phyloP scores from a whole-genome alignment of 1,284 basidiomycete species.

The Mycena citricolor region DNA sequence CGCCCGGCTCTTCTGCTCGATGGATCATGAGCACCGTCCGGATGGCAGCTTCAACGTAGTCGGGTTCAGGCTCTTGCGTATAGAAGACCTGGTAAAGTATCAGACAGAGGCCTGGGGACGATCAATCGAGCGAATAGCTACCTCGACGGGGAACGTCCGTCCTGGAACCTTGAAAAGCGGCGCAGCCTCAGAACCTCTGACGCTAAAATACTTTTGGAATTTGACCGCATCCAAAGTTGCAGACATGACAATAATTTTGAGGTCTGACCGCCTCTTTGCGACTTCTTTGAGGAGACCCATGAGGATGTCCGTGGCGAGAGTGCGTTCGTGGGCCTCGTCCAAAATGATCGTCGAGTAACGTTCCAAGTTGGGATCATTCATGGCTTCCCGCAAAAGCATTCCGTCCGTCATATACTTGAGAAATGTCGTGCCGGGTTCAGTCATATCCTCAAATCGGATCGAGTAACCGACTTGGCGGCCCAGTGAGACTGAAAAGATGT shows the following conservation, averaged over 20 bases:
- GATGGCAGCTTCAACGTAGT: constrained; percentile 89
- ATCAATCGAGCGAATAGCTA: background rate
- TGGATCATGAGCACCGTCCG: constrained; percentile 93
- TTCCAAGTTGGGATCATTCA: constrained; percentile 75
- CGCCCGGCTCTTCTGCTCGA: constrained; percentile 75
- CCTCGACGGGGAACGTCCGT: constrained; percentile 86
- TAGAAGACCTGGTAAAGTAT: constrained; percentile 53
- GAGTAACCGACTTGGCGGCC: constrained; percentile 90
- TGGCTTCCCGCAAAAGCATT: constrained; percentile 90
- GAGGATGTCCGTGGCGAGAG: constrained; percentile 92
- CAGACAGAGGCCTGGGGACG: background rate
- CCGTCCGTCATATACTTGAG: constrained; percentile 98
- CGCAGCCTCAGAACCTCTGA: constrained; percentile 22
- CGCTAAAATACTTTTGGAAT: constrained; percentile 85
- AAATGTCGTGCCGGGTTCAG: constrained; percentile 60
- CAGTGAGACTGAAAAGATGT: constrained; percentile 49
- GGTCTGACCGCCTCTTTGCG: constrained; percentile 65
- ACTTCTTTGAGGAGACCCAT: constrained; percentile 91
- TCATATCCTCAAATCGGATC: constrained; percentile 92
- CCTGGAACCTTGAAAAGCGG: constrained; percentile 64
- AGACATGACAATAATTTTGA: constrained; percentile 97
- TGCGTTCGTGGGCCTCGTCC: constrained; percentile 97
- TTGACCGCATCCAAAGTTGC: constrained; percentile 95
- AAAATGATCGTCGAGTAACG: constrained; percentile 90
- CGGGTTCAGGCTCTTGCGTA: constrained; percentile 68